phyloP scores from a whole-genome alignment of 179 eudicot genomes.

The Beta macrorhiza region DNA sequence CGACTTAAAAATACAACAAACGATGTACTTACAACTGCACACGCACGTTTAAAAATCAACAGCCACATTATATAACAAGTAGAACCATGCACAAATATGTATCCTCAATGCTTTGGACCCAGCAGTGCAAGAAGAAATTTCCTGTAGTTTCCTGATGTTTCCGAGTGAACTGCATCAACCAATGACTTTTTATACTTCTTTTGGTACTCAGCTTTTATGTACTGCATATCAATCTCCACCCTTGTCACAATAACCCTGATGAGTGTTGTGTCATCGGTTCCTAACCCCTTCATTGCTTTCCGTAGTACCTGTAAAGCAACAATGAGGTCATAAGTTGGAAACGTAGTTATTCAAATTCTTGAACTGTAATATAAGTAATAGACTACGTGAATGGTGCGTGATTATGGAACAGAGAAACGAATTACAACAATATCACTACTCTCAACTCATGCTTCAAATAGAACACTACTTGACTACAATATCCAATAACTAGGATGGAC shows the following conservation, averaged over 20 bases:
- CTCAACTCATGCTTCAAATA: too few species aligned
- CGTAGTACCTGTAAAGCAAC: slow-evolving; percentile 46
- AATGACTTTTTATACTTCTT: slow-evolving; percentile 61
- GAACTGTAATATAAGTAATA: background rate
- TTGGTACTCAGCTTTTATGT: slow-evolving; percentile 76
- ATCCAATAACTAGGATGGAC: too few species aligned
- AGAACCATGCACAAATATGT: background rate
- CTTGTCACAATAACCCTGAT: slow-evolving; percentile 69
- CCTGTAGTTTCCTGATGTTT: slow-evolving; percentile 72
- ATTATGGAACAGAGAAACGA: background rate
- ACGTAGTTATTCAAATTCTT: background rate
- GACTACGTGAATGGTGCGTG: background rate
- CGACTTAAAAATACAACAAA: too few species aligned
- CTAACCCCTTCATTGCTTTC: slow-evolving; percentile 86
- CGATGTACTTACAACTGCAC: too few species aligned
- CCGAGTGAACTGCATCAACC: slow-evolving; percentile 71
- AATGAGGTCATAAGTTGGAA: slow-evolving; percentile 1
- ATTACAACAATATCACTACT: background rate
- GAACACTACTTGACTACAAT: too few species aligned
- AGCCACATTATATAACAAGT: background rate
- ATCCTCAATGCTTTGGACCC: slow-evolving; percentile 43
- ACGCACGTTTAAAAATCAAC: too few species aligned
- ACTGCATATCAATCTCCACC: slow-evolving; percentile 78
- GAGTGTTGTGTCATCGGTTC: slow-evolving; percentile 59
- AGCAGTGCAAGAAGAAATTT: slow-evolving; percentile 70